Conservation (phyloP, 768 basidiomycete species). For the Lentinula sp. region DNA sequence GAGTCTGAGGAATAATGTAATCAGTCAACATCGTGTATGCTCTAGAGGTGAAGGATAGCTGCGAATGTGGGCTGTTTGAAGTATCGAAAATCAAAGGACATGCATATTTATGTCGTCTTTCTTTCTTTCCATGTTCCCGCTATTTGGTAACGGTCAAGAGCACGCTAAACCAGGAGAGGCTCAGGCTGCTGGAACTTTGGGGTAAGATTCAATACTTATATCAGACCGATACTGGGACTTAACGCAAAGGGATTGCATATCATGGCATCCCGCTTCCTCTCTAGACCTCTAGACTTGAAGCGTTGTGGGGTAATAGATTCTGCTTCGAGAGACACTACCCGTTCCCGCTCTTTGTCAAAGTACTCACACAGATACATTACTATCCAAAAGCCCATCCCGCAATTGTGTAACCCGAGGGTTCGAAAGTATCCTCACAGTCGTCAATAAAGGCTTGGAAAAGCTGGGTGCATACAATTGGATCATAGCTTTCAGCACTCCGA, state of each 20-base stretch:
- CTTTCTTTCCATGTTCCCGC: background rate
- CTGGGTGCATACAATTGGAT: too few species aligned
- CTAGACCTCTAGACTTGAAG: background rate
- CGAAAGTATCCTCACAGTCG: too few species aligned
- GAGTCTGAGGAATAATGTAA: conserved; percentile 29
- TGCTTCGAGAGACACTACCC: background rate
- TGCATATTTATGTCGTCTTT: background rate
- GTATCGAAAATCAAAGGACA: background rate
- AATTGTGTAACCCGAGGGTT: background rate
- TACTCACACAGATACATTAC: background rate
- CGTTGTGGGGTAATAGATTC: background rate
- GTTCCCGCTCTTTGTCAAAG: background rate
- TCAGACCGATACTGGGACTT: too few species aligned
- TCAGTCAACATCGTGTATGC: background rate
- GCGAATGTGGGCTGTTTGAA: background rate
- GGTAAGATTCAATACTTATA: background rate
- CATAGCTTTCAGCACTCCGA: too few species aligned
- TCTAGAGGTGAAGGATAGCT: background rate
- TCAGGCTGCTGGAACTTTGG: background rate
- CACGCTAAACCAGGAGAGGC: too few species aligned
- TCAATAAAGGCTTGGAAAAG: too few species aligned
- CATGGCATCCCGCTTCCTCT: background rate
- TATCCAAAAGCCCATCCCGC: background rate
- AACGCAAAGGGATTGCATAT: too few species aligned
- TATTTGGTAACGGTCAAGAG: background rate